Conservation (phyloP, 148 eudicot genomes). For the Rhododendron mucronatum region DNA sequence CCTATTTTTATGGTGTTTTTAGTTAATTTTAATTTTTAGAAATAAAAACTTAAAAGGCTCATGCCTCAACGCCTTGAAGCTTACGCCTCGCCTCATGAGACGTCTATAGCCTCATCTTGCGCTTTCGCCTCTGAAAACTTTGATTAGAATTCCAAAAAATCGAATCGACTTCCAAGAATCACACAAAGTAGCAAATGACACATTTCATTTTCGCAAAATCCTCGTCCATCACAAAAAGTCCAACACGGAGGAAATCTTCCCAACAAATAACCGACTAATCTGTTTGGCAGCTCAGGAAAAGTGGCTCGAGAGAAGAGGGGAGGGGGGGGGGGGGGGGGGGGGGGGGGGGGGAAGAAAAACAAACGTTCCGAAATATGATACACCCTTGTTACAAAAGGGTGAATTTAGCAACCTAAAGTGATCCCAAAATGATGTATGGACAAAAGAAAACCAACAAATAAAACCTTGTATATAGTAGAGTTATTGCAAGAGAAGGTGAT, state of each 20-base stretch:
- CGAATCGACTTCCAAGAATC: background rate
- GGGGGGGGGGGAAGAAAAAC: background rate
- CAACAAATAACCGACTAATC: background rate
- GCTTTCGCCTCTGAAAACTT: no score
- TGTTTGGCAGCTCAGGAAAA: background rate
- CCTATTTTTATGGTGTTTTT: no score
- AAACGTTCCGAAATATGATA: background rate
- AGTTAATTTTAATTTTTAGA: no score
- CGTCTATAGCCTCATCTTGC: no score
- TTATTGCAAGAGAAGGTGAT: background rate
- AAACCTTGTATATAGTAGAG: background rate
- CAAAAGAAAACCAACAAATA: background rate
- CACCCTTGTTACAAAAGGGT: background rate
- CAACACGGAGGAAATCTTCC: background rate
- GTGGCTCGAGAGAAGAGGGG: background rate
- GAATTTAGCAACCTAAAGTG: background rate
- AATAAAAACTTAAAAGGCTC: no score
- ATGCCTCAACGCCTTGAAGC: no score
- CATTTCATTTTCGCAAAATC: background rate
- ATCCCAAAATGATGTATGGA: background rate
- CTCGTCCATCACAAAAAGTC: background rate
- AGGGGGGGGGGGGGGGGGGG: background rate
- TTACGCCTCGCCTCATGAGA: no score
- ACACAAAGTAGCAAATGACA: background rate
- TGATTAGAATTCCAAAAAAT: background rate